phyloP scores from a whole-genome alignment of 2,329 filamentous ascomycete species.

The Neofusicoccum umdonicola region DNA sequence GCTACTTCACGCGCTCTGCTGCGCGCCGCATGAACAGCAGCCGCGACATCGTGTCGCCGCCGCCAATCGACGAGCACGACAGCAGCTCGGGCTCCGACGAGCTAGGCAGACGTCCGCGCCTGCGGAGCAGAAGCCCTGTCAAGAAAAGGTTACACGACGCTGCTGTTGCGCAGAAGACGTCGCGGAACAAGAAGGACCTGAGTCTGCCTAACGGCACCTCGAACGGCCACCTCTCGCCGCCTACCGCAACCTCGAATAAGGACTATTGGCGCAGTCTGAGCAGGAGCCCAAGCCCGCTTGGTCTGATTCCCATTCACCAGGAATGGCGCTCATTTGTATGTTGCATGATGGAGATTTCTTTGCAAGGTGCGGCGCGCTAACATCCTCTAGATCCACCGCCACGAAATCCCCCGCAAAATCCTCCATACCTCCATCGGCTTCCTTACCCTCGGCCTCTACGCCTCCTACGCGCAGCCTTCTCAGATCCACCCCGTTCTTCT shows the following conservation, averaged over 20 bases:
- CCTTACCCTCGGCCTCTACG: constrained; percentile 83
- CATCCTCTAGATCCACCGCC: constrained; percentile 65
- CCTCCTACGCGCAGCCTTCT: constrained; percentile 70
- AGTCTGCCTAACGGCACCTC: constrained; percentile 40
- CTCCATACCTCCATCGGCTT: constrained; percentile 97
- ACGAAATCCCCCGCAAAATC: constrained; percentile 86
- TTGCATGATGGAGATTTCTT: constrained; percentile 8
- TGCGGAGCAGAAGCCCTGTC: constrained; percentile 69
- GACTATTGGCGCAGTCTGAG: constrained; percentile 87
- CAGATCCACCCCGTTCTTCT: constrained; percentile 84
- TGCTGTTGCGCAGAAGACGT: constrained; percentile 22
- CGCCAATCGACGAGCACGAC: constrained; percentile 60
- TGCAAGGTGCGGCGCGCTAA: constrained; percentile 20
- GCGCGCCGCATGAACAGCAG: constrained; percentile 56
- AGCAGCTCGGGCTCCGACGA: constrained; percentile 54
- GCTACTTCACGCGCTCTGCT: constrained; percentile 74
- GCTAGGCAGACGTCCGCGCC: constrained; percentile 58
- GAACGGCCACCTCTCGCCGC: constrained; percentile 62
- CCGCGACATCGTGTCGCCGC: constrained; percentile 52
- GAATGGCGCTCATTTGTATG: constrained; percentile 83
- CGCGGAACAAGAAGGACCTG: constrained; percentile 37
- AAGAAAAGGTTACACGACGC: constrained; percentile 23
- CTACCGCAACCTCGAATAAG: constrained; percentile 53
- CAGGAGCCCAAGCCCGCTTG: constrained; percentile 86
- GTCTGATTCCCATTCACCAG: constrained; percentile 90